Evolutionary conservation across 768 basidiomycete genomes (phyloP), one percentile per base, ranked within the genome.

Genomic region (Leccinum boreale): DNA sequence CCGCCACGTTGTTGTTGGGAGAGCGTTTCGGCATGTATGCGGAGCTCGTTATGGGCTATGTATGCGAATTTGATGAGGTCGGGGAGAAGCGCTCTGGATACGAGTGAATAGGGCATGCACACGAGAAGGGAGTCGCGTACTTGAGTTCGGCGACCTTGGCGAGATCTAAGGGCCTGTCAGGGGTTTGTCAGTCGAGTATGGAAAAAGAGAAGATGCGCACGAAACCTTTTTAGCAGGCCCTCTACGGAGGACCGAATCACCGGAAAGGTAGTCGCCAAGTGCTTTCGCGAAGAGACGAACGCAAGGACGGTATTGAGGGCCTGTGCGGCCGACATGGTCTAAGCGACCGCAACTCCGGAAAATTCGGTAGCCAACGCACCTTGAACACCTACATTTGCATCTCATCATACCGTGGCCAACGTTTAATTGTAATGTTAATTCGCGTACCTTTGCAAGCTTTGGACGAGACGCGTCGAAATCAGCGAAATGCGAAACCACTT

Each of bases 221-320:
- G 78, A 52, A 59, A 90, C 93, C 85, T 79, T 65, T 90, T 90
- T 19, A 94, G 70, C 8, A 94, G 77, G 49, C 81, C 77, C 74
- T 95, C 92, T 0, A 92, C 91, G n/a, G 90, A 91, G 14, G 81
- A 78, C 45, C 87, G 81, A 24, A 94, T 79, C 3, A 84, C 81
- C 6, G 85, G 77, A 65, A 94, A 95, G 0, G 90, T 94, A 7
- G 84, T 86, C 7, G 91, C 89, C 33, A 95, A 71, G 61, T 90
- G 84, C 62, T 90, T 89, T 59, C 90, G 80, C 0, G 90, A 86
- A 3, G 90, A 89, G 39, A 92, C 81, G 66, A 96, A 96, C 0
- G 89, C 92, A 42, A 94, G 80, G 4, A 96, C 90, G 14, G 92
- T 92, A 64, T 94, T 95, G 49, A 95, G 75, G 10, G 92, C 90